Evolutionary conservation across 148 eudicot genomes (phyloP), one percentile per base, ranked within the genome.

Genomic region (Silene conica): DNA sequence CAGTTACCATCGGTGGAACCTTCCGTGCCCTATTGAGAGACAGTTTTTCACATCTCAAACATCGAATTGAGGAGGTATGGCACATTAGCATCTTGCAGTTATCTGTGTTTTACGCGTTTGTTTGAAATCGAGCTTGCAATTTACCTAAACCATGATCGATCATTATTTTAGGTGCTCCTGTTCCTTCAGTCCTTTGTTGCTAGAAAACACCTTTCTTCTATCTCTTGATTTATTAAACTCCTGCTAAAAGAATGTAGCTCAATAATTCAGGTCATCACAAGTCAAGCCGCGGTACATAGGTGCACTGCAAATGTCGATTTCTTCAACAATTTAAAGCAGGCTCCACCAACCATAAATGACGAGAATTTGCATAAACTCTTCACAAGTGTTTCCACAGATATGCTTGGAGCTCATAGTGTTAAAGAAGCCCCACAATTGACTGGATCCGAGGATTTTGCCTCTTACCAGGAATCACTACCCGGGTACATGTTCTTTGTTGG

Each of bases 1-100:
- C 89, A 46, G 97, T 92, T 38, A 90, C 90, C 56, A 95, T 95
- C 76, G 99, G 93, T 63, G 99, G 99, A 73, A 92, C 97, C 20
- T 92, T 90, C 80, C 83, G 97, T 45, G 93, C 97, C 59, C 84
- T 95, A 80, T 76, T 85, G 43, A 86, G 74, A 72, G 87, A 86
- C 19, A 95, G 92, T 81, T 81, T 95, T 69, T 41, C 65, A 70
- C 88, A 86, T n/a, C 94, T 95, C 38, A 87, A 60, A 81, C 76
- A 84, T 48, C 86, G 99, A 67, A 92, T 95, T 19, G 87, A 87
- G 76, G 96, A 95, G 98, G 98, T 95, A 92, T 50, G 55, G 0
- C 15, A 13, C 55, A 13, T 50, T 50, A 50, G 55, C 14, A 50
- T 12, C 16, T 50, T 50, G 55, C 18, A 50, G 14, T 15, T 48